Percentiles rank a stretch among this genome's conserved stretches.
These are phyloP conservation scores for Phialocephala sp. DNA, from an alignment of 2,329 filamentous ascomycete genomes.

Conservation along the genomic window DNA sequence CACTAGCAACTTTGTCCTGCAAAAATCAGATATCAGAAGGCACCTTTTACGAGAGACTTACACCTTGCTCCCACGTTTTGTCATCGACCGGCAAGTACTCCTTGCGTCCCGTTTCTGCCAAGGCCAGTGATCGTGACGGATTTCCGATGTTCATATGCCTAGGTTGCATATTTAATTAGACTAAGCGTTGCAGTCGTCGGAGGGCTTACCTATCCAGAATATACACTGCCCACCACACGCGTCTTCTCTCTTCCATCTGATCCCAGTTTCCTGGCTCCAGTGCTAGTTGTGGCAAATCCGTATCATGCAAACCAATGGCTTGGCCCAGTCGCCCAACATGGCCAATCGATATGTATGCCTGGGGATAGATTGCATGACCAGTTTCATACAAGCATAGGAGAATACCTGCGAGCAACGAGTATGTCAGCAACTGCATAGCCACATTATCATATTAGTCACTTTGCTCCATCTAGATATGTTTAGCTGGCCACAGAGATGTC, in stretches of 20 bases:
- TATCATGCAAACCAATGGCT: conserved; percentile 18
- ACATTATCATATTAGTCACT: neutral
- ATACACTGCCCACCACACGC: conserved; percentile 19
- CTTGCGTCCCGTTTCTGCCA: conserved; percentile 10
- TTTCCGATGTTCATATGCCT: conserved; percentile 19
- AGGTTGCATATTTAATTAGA: neutral
- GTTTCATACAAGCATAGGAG: conserved; percentile 41
- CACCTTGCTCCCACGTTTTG: conserved; percentile 12
- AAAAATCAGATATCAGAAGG: neutral
- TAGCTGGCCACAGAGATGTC: neutral
- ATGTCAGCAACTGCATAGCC: neutral
- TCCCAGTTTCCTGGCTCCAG: conserved; percentile 16
- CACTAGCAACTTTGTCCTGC: conserved; percentile 8
- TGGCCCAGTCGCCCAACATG: conserved; percentile 10
- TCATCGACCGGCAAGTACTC: conserved; percentile 18
- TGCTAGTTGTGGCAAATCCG: conserved; percentile 11
- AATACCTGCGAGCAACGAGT: neutral
- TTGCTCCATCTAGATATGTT: neutral
- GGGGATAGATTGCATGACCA: conserved; percentile 46
- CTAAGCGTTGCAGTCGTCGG: neutral
- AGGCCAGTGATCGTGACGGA: conserved; percentile 13
- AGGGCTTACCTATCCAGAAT: conserved; percentile 17
- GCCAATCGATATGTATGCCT: conserved; percentile 42
- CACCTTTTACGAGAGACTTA: neutral
- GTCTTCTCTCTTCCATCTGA: conserved; percentile 19